phyloP scores from a whole-genome alignment of 2,329 filamentous ascomycete species.

The Tolypocladium inflatum region DNA sequence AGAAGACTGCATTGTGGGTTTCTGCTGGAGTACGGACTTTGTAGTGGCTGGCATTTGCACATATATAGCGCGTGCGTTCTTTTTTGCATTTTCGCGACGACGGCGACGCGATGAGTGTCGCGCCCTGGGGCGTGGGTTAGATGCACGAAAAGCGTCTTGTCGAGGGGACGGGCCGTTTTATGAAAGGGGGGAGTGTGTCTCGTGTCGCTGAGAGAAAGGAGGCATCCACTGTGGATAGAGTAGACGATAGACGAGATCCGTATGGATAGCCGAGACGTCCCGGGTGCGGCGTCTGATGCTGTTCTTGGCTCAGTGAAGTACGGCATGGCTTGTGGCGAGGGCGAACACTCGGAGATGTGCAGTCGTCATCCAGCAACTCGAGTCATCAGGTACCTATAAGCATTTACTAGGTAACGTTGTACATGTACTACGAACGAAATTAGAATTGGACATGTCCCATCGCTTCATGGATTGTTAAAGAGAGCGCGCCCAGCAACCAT shows the following conservation, averaged over 20 bases:
- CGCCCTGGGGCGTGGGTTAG: background rate
- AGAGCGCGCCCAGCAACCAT: no score
- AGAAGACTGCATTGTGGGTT: background rate
- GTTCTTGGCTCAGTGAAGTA: background rate
- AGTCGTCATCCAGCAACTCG: no score
- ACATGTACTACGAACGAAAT: no score
- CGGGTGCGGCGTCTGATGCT: background rate
- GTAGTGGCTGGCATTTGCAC: background rate
- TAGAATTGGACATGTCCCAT: no score
- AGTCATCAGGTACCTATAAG: no score
- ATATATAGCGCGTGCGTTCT: background rate
- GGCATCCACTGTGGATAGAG: background rate
- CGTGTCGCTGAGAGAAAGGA: background rate
- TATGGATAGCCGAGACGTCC: background rate
- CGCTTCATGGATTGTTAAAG: no score
- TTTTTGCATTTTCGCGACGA: background rate
- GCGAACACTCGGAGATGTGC: background rate
- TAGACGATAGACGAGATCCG: background rate
- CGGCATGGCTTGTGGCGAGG: no score
- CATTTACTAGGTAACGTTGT: no score
- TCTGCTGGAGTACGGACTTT: background rate
- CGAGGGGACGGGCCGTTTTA: background rate
- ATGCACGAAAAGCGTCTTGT: background rate
- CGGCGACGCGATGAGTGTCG: background rate
- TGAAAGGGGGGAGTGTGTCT: background rate